phyloP scores from a whole-genome alignment of 441 rosid species.

The Aquilaria agallochum region DNA sequence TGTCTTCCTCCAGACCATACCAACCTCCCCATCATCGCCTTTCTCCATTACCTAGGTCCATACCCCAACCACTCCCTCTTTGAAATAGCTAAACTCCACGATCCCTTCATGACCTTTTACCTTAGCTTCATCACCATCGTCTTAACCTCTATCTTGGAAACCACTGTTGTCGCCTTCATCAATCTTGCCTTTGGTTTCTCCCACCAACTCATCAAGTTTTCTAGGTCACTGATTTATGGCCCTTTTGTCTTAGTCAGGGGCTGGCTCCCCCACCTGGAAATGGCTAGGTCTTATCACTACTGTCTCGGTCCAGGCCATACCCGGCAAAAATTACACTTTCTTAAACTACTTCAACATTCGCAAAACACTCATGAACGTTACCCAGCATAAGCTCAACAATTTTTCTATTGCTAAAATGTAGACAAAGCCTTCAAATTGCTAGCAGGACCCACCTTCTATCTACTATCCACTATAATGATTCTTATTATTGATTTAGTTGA shows the following conservation, averaged over 20 bases:
- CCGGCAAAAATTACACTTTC: constrained; percentile 86
- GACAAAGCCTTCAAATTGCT: constrained; percentile 90
- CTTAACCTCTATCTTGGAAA: too few relatives aligned
- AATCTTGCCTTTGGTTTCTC: too few relatives aligned
- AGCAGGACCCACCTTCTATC: constrained; percentile 84
- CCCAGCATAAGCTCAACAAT: constrained; percentile 69
- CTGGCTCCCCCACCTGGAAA: constrained; percentile 30
- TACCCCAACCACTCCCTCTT: constrained; percentile 16
- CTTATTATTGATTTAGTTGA: constrained; percentile 71
- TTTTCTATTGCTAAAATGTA: constrained; percentile 73
- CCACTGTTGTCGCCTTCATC: constrained; percentile 8
- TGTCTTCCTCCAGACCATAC: constrained; percentile 13
- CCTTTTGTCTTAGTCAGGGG: too few relatives aligned
- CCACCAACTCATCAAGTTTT: too few relatives aligned
- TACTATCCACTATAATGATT: constrained; percentile 48
- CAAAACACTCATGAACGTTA: constrained; percentile 71
- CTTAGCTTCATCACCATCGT: constrained; percentile 5
- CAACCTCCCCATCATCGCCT: constrained; percentile 14
- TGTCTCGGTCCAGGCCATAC: constrained; percentile 78
- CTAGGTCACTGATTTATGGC: too few relatives aligned
- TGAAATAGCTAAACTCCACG: constrained; percentile 15
- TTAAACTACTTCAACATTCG: constrained; percentile 74
- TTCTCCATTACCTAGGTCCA: constrained; percentile 18
- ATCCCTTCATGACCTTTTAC: constrained; percentile 17
- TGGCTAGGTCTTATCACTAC: constrained; percentile 90